phyloP scores from a whole-genome alignment of 169 alveolate genomes.

The Condylostoma magnum region DNA sequence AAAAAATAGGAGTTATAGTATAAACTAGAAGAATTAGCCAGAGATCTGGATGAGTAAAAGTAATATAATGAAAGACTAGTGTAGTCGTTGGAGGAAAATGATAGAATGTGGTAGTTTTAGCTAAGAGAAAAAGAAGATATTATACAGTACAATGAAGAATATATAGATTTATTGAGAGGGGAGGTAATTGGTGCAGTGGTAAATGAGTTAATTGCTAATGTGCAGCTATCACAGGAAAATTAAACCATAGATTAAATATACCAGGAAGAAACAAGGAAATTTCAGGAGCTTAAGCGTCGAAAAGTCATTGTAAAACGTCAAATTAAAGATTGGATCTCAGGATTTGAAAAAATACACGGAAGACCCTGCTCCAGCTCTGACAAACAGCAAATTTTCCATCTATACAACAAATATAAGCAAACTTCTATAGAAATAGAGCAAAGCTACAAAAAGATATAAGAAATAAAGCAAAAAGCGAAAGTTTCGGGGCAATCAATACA shows the following conservation, averaged over 20 bases:
- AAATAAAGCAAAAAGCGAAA: not conserved
- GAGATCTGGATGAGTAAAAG: not conserved
- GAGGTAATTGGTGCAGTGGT: not conserved
- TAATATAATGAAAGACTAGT: not conserved
- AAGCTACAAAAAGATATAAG: slow-evolving; percentile 16
- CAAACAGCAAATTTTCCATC: slow-evolving; percentile 21
- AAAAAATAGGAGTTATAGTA: not conserved
- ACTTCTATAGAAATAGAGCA: not conserved
- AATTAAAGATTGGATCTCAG: slow-evolving; percentile 21
- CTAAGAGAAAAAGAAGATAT: not conserved
- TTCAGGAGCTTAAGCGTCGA: slow-evolving; percentile 9
- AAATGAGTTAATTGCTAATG: not conserved
- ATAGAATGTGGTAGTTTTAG: not conserved
- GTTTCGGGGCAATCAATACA: not conserved
- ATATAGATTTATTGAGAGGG: not conserved
- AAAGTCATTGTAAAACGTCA: not conserved
- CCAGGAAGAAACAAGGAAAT: not conserved
- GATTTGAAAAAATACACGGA: slow-evolving; percentile 12
- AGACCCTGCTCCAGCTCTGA: slow-evolving; percentile 3
- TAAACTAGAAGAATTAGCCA: slow-evolving; percentile 6
- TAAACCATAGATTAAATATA: not conserved
- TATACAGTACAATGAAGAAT: not conserved
- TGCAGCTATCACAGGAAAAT: not conserved
- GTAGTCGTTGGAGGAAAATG: slow-evolving; percentile 7
- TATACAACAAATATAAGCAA: not conserved